A percentile compares a stretch with the other conserved stretches of the same genome.
Conservation (phyloP, 2,329 filamentous ascomycete genomes). For the Ophiostoma tasmaniense region DNA sequence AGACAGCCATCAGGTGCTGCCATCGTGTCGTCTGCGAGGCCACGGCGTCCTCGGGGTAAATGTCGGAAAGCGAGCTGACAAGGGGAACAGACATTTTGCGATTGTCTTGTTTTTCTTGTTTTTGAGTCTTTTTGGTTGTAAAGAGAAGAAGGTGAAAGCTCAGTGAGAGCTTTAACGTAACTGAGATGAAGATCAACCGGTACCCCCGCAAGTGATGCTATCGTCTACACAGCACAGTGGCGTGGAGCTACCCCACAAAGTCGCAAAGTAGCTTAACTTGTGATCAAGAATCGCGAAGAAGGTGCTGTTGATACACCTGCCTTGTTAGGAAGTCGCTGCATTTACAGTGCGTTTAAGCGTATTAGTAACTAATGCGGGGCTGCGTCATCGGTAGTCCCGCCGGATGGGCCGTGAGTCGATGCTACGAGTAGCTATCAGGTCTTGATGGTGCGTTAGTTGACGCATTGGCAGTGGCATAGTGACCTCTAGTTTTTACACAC, state of each 20-base stretch:
- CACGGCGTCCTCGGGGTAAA: slow-evolving; percentile 71
- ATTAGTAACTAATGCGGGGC: neutral
- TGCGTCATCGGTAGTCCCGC: neutral
- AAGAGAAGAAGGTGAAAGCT: neutral
- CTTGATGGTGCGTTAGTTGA: neutral
- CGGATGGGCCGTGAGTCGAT: neutral
- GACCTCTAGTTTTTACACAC: neutral
- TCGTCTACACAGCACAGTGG: neutral
- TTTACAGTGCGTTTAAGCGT: neutral
- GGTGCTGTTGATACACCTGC: neutral
- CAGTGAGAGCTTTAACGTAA: neutral
- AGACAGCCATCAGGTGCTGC: slow-evolving; percentile 62
- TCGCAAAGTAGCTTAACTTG: neutral
- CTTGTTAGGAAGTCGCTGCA: neutral
- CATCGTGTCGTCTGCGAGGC: slow-evolving; percentile 63
- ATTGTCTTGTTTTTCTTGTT: neutral
- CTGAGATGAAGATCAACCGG: neutral
- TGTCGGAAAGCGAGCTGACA: slow-evolving; percentile 64
- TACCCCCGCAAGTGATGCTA: neutral
- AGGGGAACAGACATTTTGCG: slow-evolving; percentile 58
- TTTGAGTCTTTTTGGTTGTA: neutral
- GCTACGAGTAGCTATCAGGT: neutral
- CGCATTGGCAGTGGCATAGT: neutral
- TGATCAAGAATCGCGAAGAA: neutral
- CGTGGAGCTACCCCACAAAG: neutral